Evolutionary conservation across 148 eudicot genomes (phyloP), one percentile per base, ranked within the genome.

Genomic region (Euryodendron excelsum): DNA sequence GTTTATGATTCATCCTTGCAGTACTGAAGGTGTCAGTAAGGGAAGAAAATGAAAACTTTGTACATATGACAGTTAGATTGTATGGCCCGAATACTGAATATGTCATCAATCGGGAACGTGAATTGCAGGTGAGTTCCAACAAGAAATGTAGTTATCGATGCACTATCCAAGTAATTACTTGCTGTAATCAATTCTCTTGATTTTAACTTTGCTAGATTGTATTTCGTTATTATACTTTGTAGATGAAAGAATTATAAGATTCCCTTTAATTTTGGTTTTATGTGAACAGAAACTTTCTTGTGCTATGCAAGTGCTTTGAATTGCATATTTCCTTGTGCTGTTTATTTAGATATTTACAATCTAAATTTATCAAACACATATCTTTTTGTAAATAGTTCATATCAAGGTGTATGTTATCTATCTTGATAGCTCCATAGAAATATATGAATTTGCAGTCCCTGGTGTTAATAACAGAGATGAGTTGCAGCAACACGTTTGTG

Each of bases 21-120:
- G 99, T 96, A 81, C 85, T 96, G 85, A 96, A 91, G 92, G 95
- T 93, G 45, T 87, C 97, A 56, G 89, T 90, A 60, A 87, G 63
- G 66, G 97, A 93, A 80, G 88, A 86, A 48, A 81, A 78, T 55
- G 91, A 87, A n/a, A 82, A 77, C 55, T 82, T 74, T 30, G 92
- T 85, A 69, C 73, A 83, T 25, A 62, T 87, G 58, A 91, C 93
- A 8, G 91, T 96, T 69, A 88, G 99, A 77, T 72, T 96, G 83
- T 96, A 93, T 83, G 99, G 99, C 59, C 99, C 98, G 50, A 96
- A 96, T 84, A 96, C 99, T 44, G 99, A 96, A 31, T 91, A 86
- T 84, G 97, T 96, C 50, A 90, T 96, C 83, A 83, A 96, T 67
- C 96, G 99, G 69, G 90, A 91, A 75, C 81, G 99, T 73, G 99